Conservation (phyloP, 306 rosid species). For the Prunus mongolica region DNA sequence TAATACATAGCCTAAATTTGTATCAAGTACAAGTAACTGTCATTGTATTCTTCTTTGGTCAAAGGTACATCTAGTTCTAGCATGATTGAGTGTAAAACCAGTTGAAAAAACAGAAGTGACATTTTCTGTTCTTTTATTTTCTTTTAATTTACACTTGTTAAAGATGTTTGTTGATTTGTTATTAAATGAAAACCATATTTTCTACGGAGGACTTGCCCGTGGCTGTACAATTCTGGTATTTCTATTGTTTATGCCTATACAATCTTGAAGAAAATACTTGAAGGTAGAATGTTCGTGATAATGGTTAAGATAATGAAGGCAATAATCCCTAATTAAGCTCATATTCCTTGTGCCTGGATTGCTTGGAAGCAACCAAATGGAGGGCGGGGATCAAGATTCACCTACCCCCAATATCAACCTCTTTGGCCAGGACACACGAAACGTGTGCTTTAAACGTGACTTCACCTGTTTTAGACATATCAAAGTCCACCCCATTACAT, state of each 20-base stretch:
- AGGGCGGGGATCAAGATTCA: constrained; percentile 33
- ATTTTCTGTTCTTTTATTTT: not conserved
- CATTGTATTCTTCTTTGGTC: not conserved
- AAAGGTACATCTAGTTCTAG: too few species aligned
- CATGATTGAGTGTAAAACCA: not conserved
- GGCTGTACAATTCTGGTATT: too few species aligned
- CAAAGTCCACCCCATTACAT: not conserved
- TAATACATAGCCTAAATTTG: not conserved
- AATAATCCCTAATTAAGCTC: not conserved
- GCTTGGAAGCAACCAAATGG: constrained; percentile 31
- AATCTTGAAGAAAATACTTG: not conserved
- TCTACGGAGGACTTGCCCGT: not conserved
- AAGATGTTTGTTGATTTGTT: not conserved
- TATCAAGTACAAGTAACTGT: not conserved
- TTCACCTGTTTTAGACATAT: too few species aligned
- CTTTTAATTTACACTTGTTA: not conserved
- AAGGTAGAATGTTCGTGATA: not conserved
- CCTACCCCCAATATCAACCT: constrained; percentile 28
- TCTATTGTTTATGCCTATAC: not conserved
- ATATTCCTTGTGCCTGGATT: not conserved
- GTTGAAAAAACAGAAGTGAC: not conserved
- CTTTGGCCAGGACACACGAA: too few species aligned
- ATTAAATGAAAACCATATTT: not conserved
- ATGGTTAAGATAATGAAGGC: not conserved
- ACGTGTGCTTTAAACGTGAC: too few species aligned